These are phyloP conservation scores for Cryphonectria parasitica DNA, from an alignment of 2,329 filamentous ascomycete genomes.

Conservation along the genomic window DNA sequence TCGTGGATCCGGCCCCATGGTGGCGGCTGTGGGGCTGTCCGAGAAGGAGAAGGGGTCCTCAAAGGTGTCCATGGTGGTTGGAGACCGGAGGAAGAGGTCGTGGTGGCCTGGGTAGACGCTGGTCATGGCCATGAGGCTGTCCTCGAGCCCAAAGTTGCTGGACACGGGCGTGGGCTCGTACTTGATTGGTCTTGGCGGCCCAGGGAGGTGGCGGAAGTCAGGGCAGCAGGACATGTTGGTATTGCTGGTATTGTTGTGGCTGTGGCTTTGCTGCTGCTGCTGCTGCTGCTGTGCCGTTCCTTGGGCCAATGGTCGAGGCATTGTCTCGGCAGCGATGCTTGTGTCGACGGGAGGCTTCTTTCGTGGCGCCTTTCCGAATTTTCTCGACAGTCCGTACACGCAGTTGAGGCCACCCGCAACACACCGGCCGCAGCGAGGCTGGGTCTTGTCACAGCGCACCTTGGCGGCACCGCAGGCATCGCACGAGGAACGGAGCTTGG, in stretches of 20 bases:
- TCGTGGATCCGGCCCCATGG: conserved; percentile 15
- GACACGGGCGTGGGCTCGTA: conserved; percentile 22
- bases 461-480: conserved; percentile 30
- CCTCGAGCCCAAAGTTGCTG: conserved; percentile 25
- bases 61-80: conserved; percentile 22
- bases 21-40: conserved; percentile 17
- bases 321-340: conserved; percentile 10
- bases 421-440: conserved; percentile 28
- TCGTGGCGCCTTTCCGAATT: conserved; percentile 28
- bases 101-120: conserved; percentile 19
- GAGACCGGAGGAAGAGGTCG: conserved; percentile 27
- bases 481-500: conserved; percentile 30
- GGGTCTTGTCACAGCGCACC: conserved; percentile 30
- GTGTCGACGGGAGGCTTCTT: conserved; percentile 27
- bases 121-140: conserved; percentile 26
- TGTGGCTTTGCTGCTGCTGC: neutral
- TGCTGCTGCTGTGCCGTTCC: neutral
- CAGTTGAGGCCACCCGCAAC: conserved; percentile 27
- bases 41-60: conserved; percentile 26
- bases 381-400: conserved; percentile 28
- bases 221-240: conserved; percentile 24
- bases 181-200: conserved; percentile 22
- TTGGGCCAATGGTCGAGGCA: conserved; percentile 23
- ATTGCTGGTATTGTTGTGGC: conserved; percentile 8
- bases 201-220: conserved; percentile 24